Evolutionary conservation across 768 basidiomycete species (phyloP), one percentile per base, ranked within the genome.

Genomic region (Podaxis sp.): DNA sequence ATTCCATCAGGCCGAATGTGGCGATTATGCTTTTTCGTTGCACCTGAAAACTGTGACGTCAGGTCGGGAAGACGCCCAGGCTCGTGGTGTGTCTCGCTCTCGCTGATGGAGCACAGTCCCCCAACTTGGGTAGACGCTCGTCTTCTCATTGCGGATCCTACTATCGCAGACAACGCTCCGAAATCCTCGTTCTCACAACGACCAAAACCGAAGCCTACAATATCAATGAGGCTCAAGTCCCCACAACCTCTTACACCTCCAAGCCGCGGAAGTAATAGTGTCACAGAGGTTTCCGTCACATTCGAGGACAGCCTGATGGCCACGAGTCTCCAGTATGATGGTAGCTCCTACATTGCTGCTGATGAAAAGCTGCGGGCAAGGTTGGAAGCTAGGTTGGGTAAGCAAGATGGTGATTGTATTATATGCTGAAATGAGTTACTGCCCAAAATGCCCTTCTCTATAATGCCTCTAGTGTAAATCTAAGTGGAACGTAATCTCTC

Each of bases 381-480:
- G 7, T 67, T 85, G 11, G 84, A 85, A 66, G 82, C 80, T 1
- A 71, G 73, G 27, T 70, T 85, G 15, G 73, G 66, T 15, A 77
- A 74, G 57, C 72, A 71, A 15, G 80, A 82, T 12, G 61, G 71
- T 17, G 80, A 82, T 2, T 83, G 83, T 64, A 69, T 80, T 5
- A 77, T 84, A 53, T 82, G 79, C 54, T 84, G 60, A 70, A 29
- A 52, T 53, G 11, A 43, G 51, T 54, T 9, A n/a, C 8, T 24
- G 25, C 13, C 17, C 27, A 24, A 29, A n/a, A 17, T 33, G 2
- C n/a, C 8, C 2, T 29, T 40, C 7, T n/a, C 50, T n/a, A 57
- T 57, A 2, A 46, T 1, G 85, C 83, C 63, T 89, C 83, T 62
- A 90, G 75, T 41, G 86, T 77, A 72, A 90, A 91, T 2, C 90